phyloP scores from a whole-genome alignment of 2,329 filamentous ascomycete genomes.

The Monilinia polystroma region DNA sequence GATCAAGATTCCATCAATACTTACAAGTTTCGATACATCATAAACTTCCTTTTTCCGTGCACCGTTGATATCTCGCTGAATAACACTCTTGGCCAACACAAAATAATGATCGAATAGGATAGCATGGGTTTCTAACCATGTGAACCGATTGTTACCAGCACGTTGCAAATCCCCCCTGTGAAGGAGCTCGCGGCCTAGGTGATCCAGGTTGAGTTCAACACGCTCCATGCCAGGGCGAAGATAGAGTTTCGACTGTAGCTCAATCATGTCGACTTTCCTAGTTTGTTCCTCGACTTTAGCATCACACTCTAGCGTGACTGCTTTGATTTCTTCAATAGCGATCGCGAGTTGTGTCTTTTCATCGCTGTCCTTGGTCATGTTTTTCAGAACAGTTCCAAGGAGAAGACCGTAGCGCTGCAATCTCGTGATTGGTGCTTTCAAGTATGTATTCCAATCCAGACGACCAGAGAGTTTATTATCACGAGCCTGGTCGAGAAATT shows the following conservation, averaged over 20 bases:
- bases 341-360: constrained; percentile 82
- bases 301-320: constrained; percentile 87
- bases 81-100: constrained; percentile 79
- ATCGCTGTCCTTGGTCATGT: constrained; percentile 79
- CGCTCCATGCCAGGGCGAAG: constrained; percentile 84
- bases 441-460: constrained; percentile 89
- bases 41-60: constrained; percentile 78
- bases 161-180: constrained; percentile 86
- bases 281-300: constrained; percentile 87
- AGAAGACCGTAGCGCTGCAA: constrained; percentile 88
- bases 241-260: constrained; percentile 79
- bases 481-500: constrained; percentile 79
- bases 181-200: constrained; percentile 88
- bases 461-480: constrained; percentile 77
- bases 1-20: constrained; percentile 33
- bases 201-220: constrained; percentile 84
- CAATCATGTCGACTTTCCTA: constrained; percentile 84
- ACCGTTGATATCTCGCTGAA: constrained; percentile 64
- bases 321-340: constrained; percentile 88
- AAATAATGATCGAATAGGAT: constrained; percentile 96
- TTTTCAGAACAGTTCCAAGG: constrained; percentile 77
- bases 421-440: constrained; percentile 90
- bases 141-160: constrained; percentile 83
- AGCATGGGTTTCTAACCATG: constrained; percentile 91
- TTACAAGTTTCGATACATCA: constrained; percentile 86